phyloP scores from a whole-genome alignment of 768 basidiomycete species.

The Gloeopeniophorella convolvens region DNA sequence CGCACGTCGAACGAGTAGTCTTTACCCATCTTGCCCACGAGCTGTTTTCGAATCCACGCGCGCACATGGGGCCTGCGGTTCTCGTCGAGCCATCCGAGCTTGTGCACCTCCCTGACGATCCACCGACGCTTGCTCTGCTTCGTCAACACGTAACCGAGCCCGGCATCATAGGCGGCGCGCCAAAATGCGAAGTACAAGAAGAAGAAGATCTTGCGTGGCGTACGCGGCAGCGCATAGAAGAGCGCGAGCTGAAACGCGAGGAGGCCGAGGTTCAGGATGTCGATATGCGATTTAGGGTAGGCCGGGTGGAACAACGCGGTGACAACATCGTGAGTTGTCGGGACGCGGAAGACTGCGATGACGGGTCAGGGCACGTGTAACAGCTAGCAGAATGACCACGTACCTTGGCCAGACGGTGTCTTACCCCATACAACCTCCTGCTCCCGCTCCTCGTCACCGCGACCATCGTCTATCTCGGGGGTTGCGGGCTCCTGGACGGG shows the following conservation, averaged over 20 bases:
- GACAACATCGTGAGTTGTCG: constrained; percentile 86
- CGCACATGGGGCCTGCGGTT: constrained; percentile 54
- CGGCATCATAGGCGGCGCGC: constrained; percentile 86
- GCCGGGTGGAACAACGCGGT: constrained; percentile 79
- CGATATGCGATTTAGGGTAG: constrained; percentile 83
- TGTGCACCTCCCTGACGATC: constrained; percentile 78
- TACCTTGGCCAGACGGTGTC: constrained; percentile 75
- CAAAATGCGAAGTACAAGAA: constrained; percentile 89
- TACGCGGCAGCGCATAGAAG: constrained; percentile 58
- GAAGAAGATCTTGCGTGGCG: constrained; percentile 60
- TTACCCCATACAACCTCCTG: constrained; percentile 84
- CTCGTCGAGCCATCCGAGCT: constrained; percentile 85
- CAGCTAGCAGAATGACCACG: constrained; percentile 10
- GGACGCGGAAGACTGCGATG: constrained; percentile 78
- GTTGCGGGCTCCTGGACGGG: neutral
- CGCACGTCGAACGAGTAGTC: constrained; percentile 89
- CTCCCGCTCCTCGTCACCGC: constrained; percentile 8
- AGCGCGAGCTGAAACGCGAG: constrained; percentile 73
- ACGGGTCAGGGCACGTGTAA: constrained; percentile 15
- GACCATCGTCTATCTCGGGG: neutral
- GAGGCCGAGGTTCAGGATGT: constrained; percentile 75
- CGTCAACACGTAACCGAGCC: constrained; percentile 89
- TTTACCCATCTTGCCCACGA: constrained; percentile 89
- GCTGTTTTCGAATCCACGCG: constrained; percentile 80
- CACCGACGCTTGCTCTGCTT: constrained; percentile 94